Evolutionary conservation across 768 basidiomycete genomes (phyloP), one percentile per base, ranked within the genome.

Genomic region (Terana coerulea): DNA sequence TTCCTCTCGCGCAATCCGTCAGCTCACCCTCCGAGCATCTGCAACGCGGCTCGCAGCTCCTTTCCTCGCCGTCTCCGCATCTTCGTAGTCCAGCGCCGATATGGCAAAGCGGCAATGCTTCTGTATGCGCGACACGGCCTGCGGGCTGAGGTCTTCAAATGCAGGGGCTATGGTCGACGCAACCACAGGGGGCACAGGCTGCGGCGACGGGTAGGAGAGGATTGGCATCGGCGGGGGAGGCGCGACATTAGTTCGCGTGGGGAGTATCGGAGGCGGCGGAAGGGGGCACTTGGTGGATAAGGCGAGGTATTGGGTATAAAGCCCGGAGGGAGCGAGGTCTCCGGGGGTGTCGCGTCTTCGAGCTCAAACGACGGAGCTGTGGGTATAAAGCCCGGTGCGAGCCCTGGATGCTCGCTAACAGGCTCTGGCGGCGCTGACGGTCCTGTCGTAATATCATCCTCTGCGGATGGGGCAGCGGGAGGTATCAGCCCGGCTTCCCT

Each of bases 11-110:
- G n/a, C n/a, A n/a, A n/a, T n/a, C n/a, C n/a, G n/a, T n/a, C n/a
- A n/a, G n/a, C n/a, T 69, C 62, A 80, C 3, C 73, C 83, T 21
- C 82, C 87, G 19, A 92, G 71, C 29, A 80, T 67, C 28, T 73
- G 75, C 55, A 99, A 68, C 12, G 95, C 95, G 30, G 79, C 74
- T 57, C 79, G 75, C 58, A 99, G 68, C 69, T 99, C 93, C 64
- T 79, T 85, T n/a, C 62, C 80, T 77, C 15, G 95, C 95, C 60
- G 90, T 88, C 56, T 88, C 87, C 9, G 76, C 75, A 67, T 99
- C 95, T 64, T 98, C 95, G 65, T 95, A 98, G 63, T 98, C 93
- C 49, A 99, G 73, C n/a, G 97, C 83, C 26, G 90, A 92, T 51
- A 98, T 91, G 6, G 95, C 95, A 70, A 88, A 97, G 47, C 80